Conservation (phyloP, 179 eudicot genomes). For the Beta macrorhiza region DNA sequence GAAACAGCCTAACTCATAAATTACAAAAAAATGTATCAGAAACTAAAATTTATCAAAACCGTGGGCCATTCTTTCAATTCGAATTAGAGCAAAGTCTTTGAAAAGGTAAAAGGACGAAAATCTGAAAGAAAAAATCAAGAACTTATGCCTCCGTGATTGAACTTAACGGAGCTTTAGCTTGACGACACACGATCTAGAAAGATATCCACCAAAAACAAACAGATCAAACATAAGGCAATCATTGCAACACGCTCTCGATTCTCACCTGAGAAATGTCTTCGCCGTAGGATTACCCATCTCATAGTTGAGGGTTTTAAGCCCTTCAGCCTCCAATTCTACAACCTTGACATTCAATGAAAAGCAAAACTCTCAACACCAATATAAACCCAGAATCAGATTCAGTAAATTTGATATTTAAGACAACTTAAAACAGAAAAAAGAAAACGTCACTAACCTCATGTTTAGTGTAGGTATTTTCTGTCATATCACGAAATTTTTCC, state of each 20-base stretch:
- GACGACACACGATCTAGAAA: conserved; percentile 5
- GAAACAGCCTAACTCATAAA: no score
- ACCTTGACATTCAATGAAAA: conserved; percentile 27
- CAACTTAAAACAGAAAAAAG: no score
- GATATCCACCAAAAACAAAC: neutral
- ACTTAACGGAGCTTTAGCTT: no score
- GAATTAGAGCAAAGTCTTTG: no score
- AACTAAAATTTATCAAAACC: no score
- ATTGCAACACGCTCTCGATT: neutral
- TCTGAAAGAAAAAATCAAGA: no score
- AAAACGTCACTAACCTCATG: conserved; percentile 31
- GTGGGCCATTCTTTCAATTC: no score
- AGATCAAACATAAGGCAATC: neutral
- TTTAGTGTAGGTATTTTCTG: conserved; percentile 44
- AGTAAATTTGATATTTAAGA: neutral
- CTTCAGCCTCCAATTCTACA: conserved; percentile 50
- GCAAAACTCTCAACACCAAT: conserved; percentile 4
- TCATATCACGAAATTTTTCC: conserved; percentile 43
- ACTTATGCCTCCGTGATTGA: no score
- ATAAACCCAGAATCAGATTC: neutral
- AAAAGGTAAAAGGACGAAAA: no score
- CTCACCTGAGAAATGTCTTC: conserved; percentile 43
- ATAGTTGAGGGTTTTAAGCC: conserved; percentile 37
- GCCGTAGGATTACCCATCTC: conserved; percentile 49
- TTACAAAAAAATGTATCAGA: no score